Percentiles rank a stretch among this genome's conserved stretches.
Evolutionary conservation across 768 basidiomycete genomes (phyloP).

Genomic region (Suillus cothurnatus): DNA sequence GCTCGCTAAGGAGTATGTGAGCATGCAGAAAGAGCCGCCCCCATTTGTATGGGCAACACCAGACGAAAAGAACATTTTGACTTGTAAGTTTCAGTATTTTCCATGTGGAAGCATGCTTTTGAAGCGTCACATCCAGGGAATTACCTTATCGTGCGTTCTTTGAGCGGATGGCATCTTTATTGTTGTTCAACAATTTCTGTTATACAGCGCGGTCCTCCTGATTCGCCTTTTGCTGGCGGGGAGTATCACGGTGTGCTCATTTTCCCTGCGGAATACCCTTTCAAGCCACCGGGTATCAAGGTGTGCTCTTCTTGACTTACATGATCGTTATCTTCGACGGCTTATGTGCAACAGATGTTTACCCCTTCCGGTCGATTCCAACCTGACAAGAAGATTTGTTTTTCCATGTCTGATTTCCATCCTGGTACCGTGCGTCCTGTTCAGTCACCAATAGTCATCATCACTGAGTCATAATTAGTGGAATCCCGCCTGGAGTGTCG

Average conservation of each 20-base stretch:
- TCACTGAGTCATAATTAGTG: conserved; percentile 50
- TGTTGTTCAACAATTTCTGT: conserved; percentile 14
- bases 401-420: conserved; percentile 97
- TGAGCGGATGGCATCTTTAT: conserved; percentile 1
- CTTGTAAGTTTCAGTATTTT: conserved; percentile 59
- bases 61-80: conserved; percentile 97
- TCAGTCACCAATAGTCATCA: conserved; percentile 5
- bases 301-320: conserved; percentile 40
- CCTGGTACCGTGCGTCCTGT: conserved; percentile 73
- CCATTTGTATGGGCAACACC: conserved; percentile 96
- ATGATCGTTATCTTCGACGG: conserved; percentile 8
- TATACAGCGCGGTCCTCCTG: conserved; percentile 85
- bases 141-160: conserved; percentile 78
- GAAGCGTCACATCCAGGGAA: conserved; percentile 66
- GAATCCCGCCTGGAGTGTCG: conserved; percentile 96
- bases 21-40: conserved; percentile 91
- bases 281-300: conserved; percentile 97
- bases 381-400: conserved; percentile 94
- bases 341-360: conserved; percentile 65
- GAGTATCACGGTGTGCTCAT: conserved; percentile 93
- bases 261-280: conserved; percentile 94
- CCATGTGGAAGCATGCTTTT: conserved; percentile 11
- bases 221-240: conserved; percentile 87
- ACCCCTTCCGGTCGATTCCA: conserved; percentile 91
- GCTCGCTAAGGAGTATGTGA: conserved; percentile 87